Evolutionary conservation across 108 stramenopile species (phyloP), one percentile per base, ranked within the genome.

Genomic region (Conticribra guillardii): DNA sequence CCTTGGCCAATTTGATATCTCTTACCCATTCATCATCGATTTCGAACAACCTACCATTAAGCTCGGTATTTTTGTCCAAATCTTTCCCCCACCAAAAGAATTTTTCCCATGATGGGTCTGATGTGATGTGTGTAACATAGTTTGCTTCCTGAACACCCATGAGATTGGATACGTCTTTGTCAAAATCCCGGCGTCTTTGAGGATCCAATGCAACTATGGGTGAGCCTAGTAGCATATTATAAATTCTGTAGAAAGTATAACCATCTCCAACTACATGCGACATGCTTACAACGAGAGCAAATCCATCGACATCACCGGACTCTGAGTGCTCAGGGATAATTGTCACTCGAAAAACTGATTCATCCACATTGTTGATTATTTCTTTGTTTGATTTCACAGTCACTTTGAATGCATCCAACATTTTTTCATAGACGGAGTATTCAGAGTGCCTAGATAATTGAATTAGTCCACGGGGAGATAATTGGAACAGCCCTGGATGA

Each of bases 121-220:
- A 78, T 23, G 76, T 67, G 45, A 77, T 48, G 33, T 77, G 60
- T 11, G 22, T 33, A 19, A 82, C 55, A 58, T 82, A 82, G 37
- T 67, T 68, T 18, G 81, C 63, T 64, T 82, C 81, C 22, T 72
- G 53, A 44, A 49, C 34, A 54, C 81, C 81, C 81, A 82, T 82
- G 27, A 76, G 48, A 0, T 73, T 64, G 55, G 55, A 67, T 7
- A 67, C 56, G 27, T 69, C 60, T 41, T 59, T 23, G 24, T 56
- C 76, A 47, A 73, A 82, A 0, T 45, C 3, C 19, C 67, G n/a
- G 17, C 73, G 64, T 44, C 81, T 32, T 44, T 67, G 24, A 17
- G 81, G 71, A 21, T 62, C 71, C 58, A 82, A 49, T 21, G 64
- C 54, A 14, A 24, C 45, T 5, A 78, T 56, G 0, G 57, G 57